These are phyloP conservation scores for Closterium sp. DNA, from an alignment of 139 green algal genomes.

Conservation along the genomic window DNA sequence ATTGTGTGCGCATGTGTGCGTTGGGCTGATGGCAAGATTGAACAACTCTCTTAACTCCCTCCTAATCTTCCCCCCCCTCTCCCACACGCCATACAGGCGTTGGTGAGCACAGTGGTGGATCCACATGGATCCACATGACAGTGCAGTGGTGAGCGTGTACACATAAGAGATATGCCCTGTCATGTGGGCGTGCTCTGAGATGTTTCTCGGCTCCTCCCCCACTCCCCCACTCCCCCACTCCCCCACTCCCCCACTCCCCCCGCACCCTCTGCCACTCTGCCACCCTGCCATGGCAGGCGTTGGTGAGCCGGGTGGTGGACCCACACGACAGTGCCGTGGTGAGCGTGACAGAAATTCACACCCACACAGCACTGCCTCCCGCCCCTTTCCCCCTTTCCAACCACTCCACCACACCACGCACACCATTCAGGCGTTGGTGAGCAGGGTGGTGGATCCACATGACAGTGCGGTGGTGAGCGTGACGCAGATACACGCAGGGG, in stretches of 20 bases:
- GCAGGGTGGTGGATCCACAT: slow-evolving; percentile 19
- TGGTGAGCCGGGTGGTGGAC: slow-evolving; percentile 38
- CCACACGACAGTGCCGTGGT: slow-evolving; percentile 39
- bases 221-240: not conserved
- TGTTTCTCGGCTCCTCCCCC: too few relatives aligned
- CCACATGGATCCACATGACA: too few relatives aligned
- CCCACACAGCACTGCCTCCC: not conserved
- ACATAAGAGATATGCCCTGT: too few relatives aligned
- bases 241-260: not conserved
- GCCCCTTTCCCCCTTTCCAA: not conserved
- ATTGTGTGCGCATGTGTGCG: too few relatives aligned
- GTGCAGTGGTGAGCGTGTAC: too few relatives aligned
- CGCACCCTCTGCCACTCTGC: not conserved
- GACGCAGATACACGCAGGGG: slow-evolving; percentile 42
- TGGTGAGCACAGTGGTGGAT: too few relatives aligned
- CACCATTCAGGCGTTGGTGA: slow-evolving; percentile 16
- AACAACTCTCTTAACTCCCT: not conserved
- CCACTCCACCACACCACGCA: too few relatives aligned
- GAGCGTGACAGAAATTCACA: slow-evolving; percentile 37
- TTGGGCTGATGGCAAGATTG: not conserved
- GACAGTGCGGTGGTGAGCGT: slow-evolving; percentile 47
- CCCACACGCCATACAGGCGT: too few relatives aligned
- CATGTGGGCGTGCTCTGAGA: too few relatives aligned
- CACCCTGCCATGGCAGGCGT: not conserved
- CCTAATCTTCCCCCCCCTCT: too few relatives aligned